phyloP scores from a whole-genome alignment of 495 filamentous ascomycete genomes.

The Lasiosphaeria miniovina region DNA sequence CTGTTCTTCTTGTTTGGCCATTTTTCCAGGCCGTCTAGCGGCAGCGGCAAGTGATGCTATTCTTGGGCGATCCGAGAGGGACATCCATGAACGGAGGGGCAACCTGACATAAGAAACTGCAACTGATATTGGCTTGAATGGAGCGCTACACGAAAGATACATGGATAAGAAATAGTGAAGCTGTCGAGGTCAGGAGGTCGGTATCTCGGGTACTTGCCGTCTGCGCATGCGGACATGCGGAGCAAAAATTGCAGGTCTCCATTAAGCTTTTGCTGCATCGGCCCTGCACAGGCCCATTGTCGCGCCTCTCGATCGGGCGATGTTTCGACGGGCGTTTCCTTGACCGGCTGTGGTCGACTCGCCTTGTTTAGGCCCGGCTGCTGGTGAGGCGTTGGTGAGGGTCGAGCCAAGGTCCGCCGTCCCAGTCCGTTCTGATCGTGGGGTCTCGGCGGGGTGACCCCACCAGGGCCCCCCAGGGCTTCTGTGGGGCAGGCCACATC shows the following conservation, averaged over 20 bases:
- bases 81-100: background rate
- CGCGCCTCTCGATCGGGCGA: constrained; percentile 3
- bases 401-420: background rate
- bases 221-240: background rate
- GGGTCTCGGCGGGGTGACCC: constrained; percentile 12
- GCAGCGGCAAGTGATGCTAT: constrained; percentile 15
- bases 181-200: background rate
- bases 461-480: background rate
- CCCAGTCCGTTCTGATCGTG: background rate
- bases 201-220: too few species aligned
- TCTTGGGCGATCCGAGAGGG: constrained; percentile 13
- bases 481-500: constrained; percentile 18
- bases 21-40: constrained; percentile 19
- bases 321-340: constrained; percentile 25
- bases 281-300: constrained; percentile 5
- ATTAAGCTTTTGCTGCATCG: constrained; percentile 14
- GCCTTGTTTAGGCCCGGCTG: too few species aligned
- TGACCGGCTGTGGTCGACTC: background rate
- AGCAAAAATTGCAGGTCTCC: background rate
- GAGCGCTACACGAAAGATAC: too few species aligned
- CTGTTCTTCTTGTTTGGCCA: constrained; percentile 20
- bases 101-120: too few species aligned
- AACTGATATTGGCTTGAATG: too few species aligned
- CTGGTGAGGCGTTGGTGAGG: too few species aligned
- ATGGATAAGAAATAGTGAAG: background rate